phyloP scores from a whole-genome alignment of 2,329 filamentous ascomycete genomes.

The Septoria linicola region DNA sequence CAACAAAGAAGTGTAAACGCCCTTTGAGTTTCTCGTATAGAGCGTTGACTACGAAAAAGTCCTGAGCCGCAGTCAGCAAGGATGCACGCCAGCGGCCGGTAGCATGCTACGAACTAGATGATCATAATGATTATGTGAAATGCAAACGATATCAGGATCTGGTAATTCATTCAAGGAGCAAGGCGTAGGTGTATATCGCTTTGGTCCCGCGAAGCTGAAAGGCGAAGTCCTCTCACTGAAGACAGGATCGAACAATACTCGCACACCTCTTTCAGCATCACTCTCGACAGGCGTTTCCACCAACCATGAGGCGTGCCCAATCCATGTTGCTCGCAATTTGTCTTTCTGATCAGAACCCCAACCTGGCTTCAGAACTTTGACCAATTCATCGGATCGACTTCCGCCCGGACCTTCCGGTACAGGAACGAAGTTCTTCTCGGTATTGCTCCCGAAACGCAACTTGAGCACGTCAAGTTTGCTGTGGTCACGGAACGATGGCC shows the following conservation, averaged over 20 bases:
- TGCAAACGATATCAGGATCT: slow-evolving; percentile 52
- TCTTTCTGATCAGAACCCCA: slow-evolving; percentile 38
- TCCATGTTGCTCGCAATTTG: slow-evolving; percentile 50
- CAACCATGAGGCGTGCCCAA: slow-evolving; percentile 53
- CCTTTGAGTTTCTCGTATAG: slow-evolving; percentile 42
- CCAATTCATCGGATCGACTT: slow-evolving; percentile 41
- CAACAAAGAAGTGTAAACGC: slow-evolving; percentile 45
- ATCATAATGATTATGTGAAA: slow-evolving; percentile 58
- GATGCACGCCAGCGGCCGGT: no score
- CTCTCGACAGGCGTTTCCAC: slow-evolving; percentile 43
- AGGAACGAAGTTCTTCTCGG: slow-evolving; percentile 48
- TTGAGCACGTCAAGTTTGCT: slow-evolving; percentile 33
- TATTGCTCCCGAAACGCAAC: slow-evolving; percentile 39
- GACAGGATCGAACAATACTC: slow-evolving; percentile 55
- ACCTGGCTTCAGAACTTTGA: slow-evolving; percentile 44
- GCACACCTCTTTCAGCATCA: slow-evolving; percentile 41
- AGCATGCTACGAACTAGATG: slow-evolving; percentile 54
- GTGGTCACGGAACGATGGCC: slow-evolving; percentile 44
- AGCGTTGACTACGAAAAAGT: slow-evolving; percentile 46
- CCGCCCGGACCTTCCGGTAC: slow-evolving; percentile 42
- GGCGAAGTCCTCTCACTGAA: slow-evolving; percentile 53
- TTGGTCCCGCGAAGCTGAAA: slow-evolving; percentile 49
- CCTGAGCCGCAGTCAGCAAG: slow-evolving; percentile 56
- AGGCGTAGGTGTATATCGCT: slow-evolving; percentile 53
- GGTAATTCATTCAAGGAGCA: slow-evolving; percentile 52